Evolutionary conservation across 768 basidiomycete species (phyloP), one percentile per base, ranked within the genome.

Genomic region (Psilocybe cubensis): DNA sequence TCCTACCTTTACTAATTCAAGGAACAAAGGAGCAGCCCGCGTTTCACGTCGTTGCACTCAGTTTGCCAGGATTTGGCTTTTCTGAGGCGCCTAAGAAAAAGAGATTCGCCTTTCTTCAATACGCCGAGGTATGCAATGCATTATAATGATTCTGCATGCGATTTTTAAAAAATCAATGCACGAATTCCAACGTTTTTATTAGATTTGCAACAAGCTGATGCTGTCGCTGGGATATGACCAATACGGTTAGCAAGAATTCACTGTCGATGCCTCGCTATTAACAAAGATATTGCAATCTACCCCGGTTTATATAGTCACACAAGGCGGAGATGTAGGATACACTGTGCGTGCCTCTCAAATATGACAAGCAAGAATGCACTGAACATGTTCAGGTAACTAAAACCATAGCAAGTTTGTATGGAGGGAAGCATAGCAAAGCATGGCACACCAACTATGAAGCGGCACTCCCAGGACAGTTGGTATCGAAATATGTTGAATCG

Each of bases 31-130:
- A 81, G 3, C 64, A 73, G 52, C 86, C 85, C 1, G 82, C 77
- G 48, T 88, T 89, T 66, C 84, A 88, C 59, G 82, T 89, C 20
- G 83, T 89, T 0, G 82, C 81, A 0, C 59, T 79, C 31, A 82
- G 85, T 61, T 61, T 88, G 17, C 87, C 86, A 8, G 84, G 84
- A 0, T 88, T 71, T 67, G 86, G 84, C 0, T 88, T 86, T 68
- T 87, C 86, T 0, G 78, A 84, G 41, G 83, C 79, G 0, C 79
- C 83, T 0, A 81, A 66, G 48, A 80, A 80, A 64, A 75, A 75
- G 56, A 84, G 84, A 0, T 88, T 87, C 58, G 63, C 60, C 7
- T 29, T 70, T 0, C 57, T 66, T 17, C 83, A 87, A 45, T 85
- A 81, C 52, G 76, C 76, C 4, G 70, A 83, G 74, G 79, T 80